Evolutionary conservation across 148 eudicot genomes (phyloP).

Genomic region (Euryodendron excelsum): DNA sequence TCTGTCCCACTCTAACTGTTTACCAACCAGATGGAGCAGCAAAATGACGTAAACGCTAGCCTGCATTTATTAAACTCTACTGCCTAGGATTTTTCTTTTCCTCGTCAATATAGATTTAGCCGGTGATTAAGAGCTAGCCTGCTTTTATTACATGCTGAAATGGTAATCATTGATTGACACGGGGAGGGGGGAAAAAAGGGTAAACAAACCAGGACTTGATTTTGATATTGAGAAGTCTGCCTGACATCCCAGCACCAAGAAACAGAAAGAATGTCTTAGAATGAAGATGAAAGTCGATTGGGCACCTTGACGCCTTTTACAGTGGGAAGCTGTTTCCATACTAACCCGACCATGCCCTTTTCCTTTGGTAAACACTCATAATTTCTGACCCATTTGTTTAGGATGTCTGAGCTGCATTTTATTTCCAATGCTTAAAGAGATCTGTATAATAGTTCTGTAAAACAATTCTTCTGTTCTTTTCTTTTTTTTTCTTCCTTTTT

Average conservation of each 20-base stretch:
- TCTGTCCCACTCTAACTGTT: too few relatives aligned
- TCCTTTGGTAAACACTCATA: neutral
- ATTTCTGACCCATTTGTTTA: neutral
- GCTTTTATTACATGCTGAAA: too few relatives aligned
- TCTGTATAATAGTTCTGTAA: neutral
- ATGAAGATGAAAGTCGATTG: neutral
- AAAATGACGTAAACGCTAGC: too few relatives aligned
- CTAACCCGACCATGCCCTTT: neutral
- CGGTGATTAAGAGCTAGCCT: too few relatives aligned
- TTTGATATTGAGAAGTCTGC: too few relatives aligned
- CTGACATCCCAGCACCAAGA: neutral
- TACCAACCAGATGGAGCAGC: too few relatives aligned
- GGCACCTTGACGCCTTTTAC: neutral
- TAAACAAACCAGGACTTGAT: neutral
- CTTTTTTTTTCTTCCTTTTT: too few relatives aligned
- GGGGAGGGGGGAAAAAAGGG: too few relatives aligned
- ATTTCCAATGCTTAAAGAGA: conserved; percentile 10
- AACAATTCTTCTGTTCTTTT: neutral
- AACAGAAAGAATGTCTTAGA: neutral
- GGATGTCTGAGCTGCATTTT: neutral
- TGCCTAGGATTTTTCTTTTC: too few relatives aligned
- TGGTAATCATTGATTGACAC: neutral
- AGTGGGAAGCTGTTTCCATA: neutral
- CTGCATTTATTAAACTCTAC: too few relatives aligned
- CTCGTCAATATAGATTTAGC: too few relatives aligned